Base-by-base conservation (phyloP, 2,329 filamentous ascomycete species). In the Colletotrichum trifolii region DNA sequence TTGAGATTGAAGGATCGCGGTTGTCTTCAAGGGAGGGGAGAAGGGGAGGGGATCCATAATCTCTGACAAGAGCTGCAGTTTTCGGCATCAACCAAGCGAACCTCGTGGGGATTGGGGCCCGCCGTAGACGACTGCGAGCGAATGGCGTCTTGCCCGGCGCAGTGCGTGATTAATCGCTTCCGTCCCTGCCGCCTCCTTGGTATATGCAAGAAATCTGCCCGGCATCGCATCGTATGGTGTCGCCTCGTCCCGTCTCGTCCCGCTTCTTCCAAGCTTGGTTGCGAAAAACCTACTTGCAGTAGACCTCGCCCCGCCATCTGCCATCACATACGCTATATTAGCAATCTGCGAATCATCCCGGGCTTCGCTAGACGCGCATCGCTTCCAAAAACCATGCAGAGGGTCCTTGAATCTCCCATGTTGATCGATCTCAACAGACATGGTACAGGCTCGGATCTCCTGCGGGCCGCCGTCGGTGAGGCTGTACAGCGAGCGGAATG, bases 391-490 rank as follows among this genome's bases (percentile, higher is more conserved):
- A 25, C 58, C 25, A 25, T 25, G 25, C 25, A 25, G 3, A 25
- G 25, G 25, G 25, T 4, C 25, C 25, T 25, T 25, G 4, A 25
- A 25, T 52, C 53, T 43, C 46, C 36, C 47, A 52, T 17, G 47
- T 52, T 52, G 52, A 62, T 62, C 46, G 42, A 56, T 55, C 61
- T 25, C 56, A 34, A 13, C 59, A 8, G 25, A 12, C 35, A 11
- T 12, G 38, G 46, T 34, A 45, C 12, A 17, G 45, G 11, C 54
- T 25, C 42, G 38, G 39, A 25, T 25, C 9, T 48, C 33, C 46
- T 64, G 61, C 61, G 43, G 39, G 43, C 42, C 61, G 43, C 56
- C 61, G 49, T 60, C 56, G 56, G 61, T 60, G 40, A 62, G 62
- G 38, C 62, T 34, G 42, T 12, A 13, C 25, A 15, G 15, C 25